Percentiles rank a stretch among this genome's conserved stretches.
These are phyloP conservation scores for Thraustochytrium striatum DNA, from an alignment of 352 stramenopile species.

Conservation along the genomic window DNA sequence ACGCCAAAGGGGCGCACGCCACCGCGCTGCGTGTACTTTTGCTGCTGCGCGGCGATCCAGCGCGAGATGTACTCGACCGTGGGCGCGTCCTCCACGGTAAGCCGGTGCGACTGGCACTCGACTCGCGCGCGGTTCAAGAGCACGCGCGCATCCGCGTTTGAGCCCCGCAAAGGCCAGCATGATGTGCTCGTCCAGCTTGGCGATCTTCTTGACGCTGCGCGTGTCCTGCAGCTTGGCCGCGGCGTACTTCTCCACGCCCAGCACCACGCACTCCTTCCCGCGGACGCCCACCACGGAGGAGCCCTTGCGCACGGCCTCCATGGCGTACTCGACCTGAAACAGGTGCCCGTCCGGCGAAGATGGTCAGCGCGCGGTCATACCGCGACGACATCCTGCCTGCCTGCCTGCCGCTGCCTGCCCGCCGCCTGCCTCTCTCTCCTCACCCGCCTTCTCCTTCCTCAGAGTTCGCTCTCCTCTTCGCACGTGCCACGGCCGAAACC, in stretches of 20 bases:
- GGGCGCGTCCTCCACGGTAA: conserved; percentile 88
- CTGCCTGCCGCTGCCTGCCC: too few relatives aligned
- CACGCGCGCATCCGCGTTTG: conserved; percentile 93
- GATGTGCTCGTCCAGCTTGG: conserved; percentile 95
- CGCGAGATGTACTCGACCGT: conserved; percentile 92
- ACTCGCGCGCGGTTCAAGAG: conserved; percentile 88
- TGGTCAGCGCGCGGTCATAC: conserved; percentile 83
- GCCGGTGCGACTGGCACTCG: conserved; percentile 97
- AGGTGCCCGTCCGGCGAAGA: conserved; percentile 98
- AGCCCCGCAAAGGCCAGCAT: conserved; percentile 96
- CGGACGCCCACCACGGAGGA: conserved; percentile 93
- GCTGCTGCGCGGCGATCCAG: conserved; percentile 93
- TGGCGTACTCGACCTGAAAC: conserved; percentile 99
- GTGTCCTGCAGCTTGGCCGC: conserved; percentile 90
- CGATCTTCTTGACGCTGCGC: conserved; percentile 97
- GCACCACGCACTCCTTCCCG: conserved; percentile 88
- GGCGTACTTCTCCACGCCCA: conserved; percentile 80
- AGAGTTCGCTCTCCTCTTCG: too few relatives aligned
- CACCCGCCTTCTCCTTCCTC: too few relatives aligned
- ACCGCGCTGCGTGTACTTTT: conserved; percentile 95
- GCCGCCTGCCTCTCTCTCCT: too few relatives aligned
- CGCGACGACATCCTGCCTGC: too few relatives aligned
- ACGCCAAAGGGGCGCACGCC: conserved; percentile 98
- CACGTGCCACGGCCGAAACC: too few relatives aligned
- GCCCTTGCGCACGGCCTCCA: conserved; percentile 85